Evolutionary conservation across 495 filamentous ascomycete species (phyloP).

Genomic region (Aspergillus ellipticus): DNA sequence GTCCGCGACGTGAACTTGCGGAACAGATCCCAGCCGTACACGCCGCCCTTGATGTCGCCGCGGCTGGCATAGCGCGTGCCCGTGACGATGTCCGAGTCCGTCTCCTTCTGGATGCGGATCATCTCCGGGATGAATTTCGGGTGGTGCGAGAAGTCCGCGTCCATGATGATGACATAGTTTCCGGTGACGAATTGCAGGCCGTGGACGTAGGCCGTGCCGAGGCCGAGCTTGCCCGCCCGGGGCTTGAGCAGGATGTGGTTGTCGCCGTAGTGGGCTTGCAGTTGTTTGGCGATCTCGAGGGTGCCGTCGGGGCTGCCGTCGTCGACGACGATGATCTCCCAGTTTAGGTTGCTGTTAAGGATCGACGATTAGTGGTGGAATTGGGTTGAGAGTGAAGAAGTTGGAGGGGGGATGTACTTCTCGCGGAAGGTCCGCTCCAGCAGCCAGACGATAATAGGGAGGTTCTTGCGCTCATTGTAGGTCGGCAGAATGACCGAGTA

Average conservation of each 20-base stretch:
- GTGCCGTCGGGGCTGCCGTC: constrained; percentile 97
- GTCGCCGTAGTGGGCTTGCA: constrained; percentile 73
- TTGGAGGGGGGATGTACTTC: constrained; percentile 33
- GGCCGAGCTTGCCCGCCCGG: constrained; percentile 88
- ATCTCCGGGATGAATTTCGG: constrained; percentile 92
- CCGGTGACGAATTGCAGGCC: constrained; percentile 82
- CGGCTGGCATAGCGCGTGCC: constrained; percentile 84
- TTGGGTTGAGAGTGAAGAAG: constrained; percentile 1
- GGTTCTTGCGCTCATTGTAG: constrained; percentile 96
- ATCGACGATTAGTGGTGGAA: neutral
- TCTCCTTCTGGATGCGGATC: constrained; percentile 67
- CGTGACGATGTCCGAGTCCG: constrained; percentile 90
- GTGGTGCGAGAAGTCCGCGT: constrained; percentile 98
- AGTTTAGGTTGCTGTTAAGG: constrained; percentile 74
- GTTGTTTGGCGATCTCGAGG: constrained; percentile 81
- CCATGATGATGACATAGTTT: constrained; percentile 98
- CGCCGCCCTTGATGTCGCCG: constrained; percentile 65
- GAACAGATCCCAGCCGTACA: constrained; percentile 97
- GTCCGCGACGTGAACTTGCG: constrained; percentile 85
- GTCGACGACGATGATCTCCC: constrained; percentile 96
- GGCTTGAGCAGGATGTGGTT: constrained; percentile 77
- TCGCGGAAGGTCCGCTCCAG: constrained; percentile 86
- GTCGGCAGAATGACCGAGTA: constrained; percentile 97
- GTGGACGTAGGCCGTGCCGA: constrained; percentile 96
- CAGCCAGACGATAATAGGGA: constrained; percentile 93